Evolutionary conservation across 2,329 filamentous ascomycete genomes (phyloP).

Genomic region (Monosporascus sp.): DNA sequence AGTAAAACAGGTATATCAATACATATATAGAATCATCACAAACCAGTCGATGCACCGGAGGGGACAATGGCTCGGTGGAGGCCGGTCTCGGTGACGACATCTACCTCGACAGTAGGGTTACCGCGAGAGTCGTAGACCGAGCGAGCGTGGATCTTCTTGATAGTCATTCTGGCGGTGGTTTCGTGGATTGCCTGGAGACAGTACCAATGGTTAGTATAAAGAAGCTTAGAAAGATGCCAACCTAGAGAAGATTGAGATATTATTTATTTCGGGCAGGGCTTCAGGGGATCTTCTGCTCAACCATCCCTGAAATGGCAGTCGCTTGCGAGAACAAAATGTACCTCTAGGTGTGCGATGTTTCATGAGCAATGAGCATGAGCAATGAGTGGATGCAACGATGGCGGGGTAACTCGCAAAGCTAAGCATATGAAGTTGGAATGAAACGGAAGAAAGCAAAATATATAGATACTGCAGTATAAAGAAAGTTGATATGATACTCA

Average conservation of each 20-base stretch:
- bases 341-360: slow-evolving; percentile 9
- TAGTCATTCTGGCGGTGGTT: slow-evolving; percentile 64
- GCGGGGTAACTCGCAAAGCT: background rate
- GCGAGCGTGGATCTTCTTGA: slow-evolving; percentile 85
- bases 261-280: background rate
- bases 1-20: slow-evolving; percentile 10
- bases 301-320: slow-evolving; percentile 3
- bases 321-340: slow-evolving; percentile 9
- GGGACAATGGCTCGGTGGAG: slow-evolving; percentile 97
- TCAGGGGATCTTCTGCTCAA: background rate
- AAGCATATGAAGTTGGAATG: background rate
- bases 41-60: slow-evolving; percentile 91
- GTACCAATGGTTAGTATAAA: slow-evolving; percentile 1
- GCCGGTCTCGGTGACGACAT: slow-evolving; percentile 92
- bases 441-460: background rate
- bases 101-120: slow-evolving; percentile 98
- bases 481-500: slow-evolving; percentile 3
- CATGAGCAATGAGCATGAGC: background rate
- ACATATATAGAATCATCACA: slow-evolving; percentile 30
- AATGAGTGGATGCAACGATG: background rate
- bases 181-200: background rate
- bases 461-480: background rate
- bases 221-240: slow-evolving; percentile 1
- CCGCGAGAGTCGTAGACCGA: slow-evolving; percentile 97
- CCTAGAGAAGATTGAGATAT: background rate